These are phyloP conservation scores for Panicum hallii DNA, from an alignment of 202 grass and related monocot genomes.

Conservation along the genomic window DNA sequence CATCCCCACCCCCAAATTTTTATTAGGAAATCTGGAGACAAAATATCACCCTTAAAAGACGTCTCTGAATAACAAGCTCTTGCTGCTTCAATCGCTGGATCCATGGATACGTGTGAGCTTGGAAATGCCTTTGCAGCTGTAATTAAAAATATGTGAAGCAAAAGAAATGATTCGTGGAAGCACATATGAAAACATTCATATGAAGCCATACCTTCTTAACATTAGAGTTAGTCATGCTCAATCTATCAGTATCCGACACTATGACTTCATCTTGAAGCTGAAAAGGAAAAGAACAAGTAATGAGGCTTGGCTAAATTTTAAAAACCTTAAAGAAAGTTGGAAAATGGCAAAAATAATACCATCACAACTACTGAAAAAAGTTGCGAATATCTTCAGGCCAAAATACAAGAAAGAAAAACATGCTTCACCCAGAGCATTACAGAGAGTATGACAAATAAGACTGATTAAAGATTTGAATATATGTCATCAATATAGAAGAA, in stretches of 20 bases:
- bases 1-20: neutral
- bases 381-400: neutral
- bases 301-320: neutral
- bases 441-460: neutral
- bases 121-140: slow-evolving; percentile 93
- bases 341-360: neutral
- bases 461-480: neutral
- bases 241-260: slow-evolving; percentile 82
- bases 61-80: slow-evolving; percentile 83
- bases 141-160: slow-evolving; percentile 22
- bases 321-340: slow-evolving; percentile 1
- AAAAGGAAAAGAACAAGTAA: slow-evolving; percentile 8
- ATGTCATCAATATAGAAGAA: neutral
- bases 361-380: neutral
- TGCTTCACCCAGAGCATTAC: neutral
- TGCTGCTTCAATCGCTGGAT: slow-evolving; percentile 92
- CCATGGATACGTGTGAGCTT: slow-evolving; percentile 80
- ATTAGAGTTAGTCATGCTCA: slow-evolving; percentile 86
- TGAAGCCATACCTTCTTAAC: slow-evolving; percentile 72
- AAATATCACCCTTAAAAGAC: slow-evolving; percentile 79
- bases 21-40: slow-evolving; percentile 16
- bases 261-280: slow-evolving; percentile 99
- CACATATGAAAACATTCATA: slow-evolving; percentile 8
- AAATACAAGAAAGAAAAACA: neutral
- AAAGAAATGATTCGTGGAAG: slow-evolving; percentile 12